Conservation (phyloP, 345 rosid genomes). For the Punica granatum region DNA sequence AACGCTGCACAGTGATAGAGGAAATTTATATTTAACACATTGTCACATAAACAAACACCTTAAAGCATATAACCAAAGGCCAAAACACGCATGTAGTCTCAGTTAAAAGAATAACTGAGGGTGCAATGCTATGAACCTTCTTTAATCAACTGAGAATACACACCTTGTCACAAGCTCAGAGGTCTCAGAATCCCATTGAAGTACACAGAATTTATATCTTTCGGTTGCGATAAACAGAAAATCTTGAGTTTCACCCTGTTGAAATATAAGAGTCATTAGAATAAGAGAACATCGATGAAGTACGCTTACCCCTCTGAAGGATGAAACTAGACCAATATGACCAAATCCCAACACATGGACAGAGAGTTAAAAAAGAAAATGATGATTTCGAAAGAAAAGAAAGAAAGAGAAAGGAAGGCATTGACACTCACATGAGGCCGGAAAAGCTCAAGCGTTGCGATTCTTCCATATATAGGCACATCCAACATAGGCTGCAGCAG, state of each 20-base stretch:
- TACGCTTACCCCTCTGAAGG: neutral
- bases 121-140: neutral
- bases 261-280: slow-evolving; percentile 9
- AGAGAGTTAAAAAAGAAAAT: neutral
- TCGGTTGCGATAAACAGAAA: slow-evolving; percentile 85
- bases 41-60: neutral
- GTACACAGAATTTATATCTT: slow-evolving; percentile 83
- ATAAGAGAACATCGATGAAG: neutral
- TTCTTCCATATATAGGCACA: slow-evolving; percentile 92
- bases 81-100: neutral
- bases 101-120: neutral
- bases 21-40: neutral
- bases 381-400: neutral
- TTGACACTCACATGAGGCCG: slow-evolving; percentile 77
- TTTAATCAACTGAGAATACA: neutral
- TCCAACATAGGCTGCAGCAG: slow-evolving; percentile 72
- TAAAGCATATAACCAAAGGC: neutral
- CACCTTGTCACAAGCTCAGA: slow-evolving; percentile 91
- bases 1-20: too few species aligned
- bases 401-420: slow-evolving; percentile 1
- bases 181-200: slow-evolving; percentile 80
- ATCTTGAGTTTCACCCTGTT: slow-evolving; percentile 87
- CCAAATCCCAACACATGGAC: neutral
- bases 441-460: slow-evolving; percentile 83
- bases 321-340: neutral